A percentile compares a stretch with the other conserved stretches of the same genome.
These are phyloP conservation scores for Syzygium jambos DNA, from an alignment of 345 rosid species.

Conservation along the genomic window DNA sequence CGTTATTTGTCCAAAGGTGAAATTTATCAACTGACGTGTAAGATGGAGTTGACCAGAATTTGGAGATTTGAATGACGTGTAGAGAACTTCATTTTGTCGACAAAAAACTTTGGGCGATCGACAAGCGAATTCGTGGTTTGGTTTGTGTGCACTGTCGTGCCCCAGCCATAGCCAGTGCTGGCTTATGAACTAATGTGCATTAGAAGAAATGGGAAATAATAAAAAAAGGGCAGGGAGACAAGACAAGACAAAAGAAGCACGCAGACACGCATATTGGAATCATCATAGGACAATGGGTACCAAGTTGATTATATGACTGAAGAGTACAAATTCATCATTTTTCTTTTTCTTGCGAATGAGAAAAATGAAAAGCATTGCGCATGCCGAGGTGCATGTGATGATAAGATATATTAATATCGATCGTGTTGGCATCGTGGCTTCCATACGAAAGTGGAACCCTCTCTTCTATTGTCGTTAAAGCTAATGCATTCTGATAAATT, in stretches of 20 bases:
- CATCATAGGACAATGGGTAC: neutral
- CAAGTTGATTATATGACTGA: neutral
- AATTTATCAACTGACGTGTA: neutral
- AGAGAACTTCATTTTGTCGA: neutral
- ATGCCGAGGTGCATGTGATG: neutral
- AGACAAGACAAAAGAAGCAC: neutral
- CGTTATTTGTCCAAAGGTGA: neutral
- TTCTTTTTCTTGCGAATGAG: neutral
- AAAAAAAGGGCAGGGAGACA: neutral
- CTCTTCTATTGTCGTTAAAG: neutral
- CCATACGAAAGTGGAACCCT: conserved; percentile 27
- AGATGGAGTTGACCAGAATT: neutral
- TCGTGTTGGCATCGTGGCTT: conserved; percentile 13
- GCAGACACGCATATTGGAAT: neutral
- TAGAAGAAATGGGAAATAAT: neutral
- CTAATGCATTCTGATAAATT: neutral
- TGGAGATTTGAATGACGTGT: neutral
- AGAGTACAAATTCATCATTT: neutral
- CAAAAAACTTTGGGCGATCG: neutral
- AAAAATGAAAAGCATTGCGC: neutral
- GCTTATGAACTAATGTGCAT: neutral
- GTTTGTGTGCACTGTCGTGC: no score
- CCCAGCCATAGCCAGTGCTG: no score
- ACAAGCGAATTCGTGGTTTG: neutral
- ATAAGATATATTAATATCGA: neutral